Evolutionary conservation across 2,329 filamentous ascomycete species (phyloP).

Genomic region (Sporothrix variecibatus): DNA sequence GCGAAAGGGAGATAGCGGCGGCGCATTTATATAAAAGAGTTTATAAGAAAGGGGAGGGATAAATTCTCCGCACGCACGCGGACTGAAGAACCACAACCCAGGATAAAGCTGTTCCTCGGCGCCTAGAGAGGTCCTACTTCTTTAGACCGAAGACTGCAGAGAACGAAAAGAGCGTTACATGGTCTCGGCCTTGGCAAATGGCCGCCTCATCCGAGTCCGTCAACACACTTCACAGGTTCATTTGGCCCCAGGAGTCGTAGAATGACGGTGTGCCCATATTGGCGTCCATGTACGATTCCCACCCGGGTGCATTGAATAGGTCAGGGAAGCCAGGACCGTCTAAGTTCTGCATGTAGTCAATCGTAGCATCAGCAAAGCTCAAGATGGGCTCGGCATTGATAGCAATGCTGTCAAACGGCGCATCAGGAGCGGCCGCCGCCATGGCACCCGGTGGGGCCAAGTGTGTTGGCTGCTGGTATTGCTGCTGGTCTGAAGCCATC

Average conservation of each 20-base stretch:
- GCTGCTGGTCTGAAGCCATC: background rate
- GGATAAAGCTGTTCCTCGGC: background rate
- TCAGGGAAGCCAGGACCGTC: constrained; percentile 30
- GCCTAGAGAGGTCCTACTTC: background rate
- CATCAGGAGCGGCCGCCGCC: background rate
- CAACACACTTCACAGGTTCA: background rate
- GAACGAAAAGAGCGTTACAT: background rate
- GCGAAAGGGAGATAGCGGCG: background rate
- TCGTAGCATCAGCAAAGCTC: constrained; percentile 32
- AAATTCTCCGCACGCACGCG: constrained; percentile 3
- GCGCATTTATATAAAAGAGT: background rate
- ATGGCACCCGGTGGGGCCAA: background rate
- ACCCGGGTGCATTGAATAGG: constrained; percentile 21
- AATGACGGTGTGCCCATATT: constrained; percentile 24
- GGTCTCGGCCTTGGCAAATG: background rate
- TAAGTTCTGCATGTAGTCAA: constrained; percentile 36
- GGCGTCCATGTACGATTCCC: constrained; percentile 27
- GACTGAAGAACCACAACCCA: constrained; percentile 2
- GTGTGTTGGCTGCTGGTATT: background rate
- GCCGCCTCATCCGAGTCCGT: background rate
- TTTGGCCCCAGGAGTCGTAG: constrained; percentile 19
- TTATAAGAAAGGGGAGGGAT: background rate
- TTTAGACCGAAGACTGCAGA: background rate
- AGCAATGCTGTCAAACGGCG: background rate
- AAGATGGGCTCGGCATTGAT: constrained; percentile 20